A percentile compares a stretch with the other conserved stretches of the same genome.
phyloP scores from a whole-genome alignment of 345 rosid genomes.

The Diplotaxis tenuifolia region DNA sequence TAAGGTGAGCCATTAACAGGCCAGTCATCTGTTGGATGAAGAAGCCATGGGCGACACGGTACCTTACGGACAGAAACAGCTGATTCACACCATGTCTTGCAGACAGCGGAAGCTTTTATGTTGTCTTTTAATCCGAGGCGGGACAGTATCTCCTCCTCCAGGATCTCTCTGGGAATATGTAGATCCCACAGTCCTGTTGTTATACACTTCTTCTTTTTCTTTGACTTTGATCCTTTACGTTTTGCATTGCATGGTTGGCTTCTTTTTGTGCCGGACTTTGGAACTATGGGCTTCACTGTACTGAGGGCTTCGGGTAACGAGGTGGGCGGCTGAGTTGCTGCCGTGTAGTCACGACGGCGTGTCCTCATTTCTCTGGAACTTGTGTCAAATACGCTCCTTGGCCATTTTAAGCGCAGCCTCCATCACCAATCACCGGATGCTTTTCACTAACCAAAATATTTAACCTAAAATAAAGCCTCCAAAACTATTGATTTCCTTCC shows the following conservation, averaged over 20 bases:
- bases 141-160: not conserved
- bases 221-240: not conserved
- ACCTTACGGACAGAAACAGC: not conserved
- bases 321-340: not conserved
- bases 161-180: not conserved
- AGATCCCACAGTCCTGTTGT: not conserved
- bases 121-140: not conserved
- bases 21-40: not conserved
- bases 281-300: not conserved
- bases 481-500: not conserved
- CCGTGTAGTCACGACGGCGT: not conserved
- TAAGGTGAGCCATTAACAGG: not conserved
- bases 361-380: not conserved
- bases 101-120: conserved; percentile 8
- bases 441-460: not conserved
- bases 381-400: not conserved
- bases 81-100: conserved; percentile 2
- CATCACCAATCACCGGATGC: not conserved
- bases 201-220: not conserved
- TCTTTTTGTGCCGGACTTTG: not conserved
- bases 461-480: not conserved
- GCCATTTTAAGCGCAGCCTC: not conserved
- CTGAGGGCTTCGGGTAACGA: not conserved
- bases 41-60: not conserved
- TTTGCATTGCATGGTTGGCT: not conserved